Conservation (phyloP, 306 rosid genomes). For the Citrullus amarus region DNA sequence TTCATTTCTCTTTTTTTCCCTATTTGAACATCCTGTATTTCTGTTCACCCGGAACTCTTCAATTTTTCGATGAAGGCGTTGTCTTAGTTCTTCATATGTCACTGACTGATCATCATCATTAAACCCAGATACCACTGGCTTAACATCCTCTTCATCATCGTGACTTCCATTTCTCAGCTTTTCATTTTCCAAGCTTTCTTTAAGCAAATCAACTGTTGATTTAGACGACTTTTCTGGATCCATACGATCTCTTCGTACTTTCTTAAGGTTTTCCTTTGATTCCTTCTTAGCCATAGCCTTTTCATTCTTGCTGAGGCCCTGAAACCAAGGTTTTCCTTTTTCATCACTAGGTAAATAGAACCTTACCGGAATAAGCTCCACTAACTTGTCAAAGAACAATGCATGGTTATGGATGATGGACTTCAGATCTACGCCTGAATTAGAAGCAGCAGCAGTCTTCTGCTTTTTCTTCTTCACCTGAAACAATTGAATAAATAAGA, state of each 20-base stretch:
- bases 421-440: conserved; percentile 25
- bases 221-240: conserved; percentile 55
- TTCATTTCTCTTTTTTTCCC: conserved; percentile 37
- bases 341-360: conserved; percentile 54
- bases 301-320: conserved; percentile 58
- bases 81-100: conserved; percentile 66
- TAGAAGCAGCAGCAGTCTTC: conserved; percentile 5
- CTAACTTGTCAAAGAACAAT: conserved; percentile 58
- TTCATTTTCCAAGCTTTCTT: conserved; percentile 41
- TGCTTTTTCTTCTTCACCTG: conserved; percentile 48
- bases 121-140: conserved; percentile 26
- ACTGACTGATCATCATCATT: conserved; percentile 38
- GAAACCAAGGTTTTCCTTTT: conserved; percentile 69
- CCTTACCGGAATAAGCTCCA: conserved; percentile 74
- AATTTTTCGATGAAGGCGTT: conserved; percentile 45
- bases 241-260: conserved; percentile 50
- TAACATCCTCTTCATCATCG: conserved; percentile 24
- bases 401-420: conserved; percentile 42
- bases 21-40: conserved; percentile 30
- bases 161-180: conserved; percentile 20
- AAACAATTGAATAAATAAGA: neutral
- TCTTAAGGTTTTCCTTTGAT: conserved; percentile 60
- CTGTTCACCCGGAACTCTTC: conserved; percentile 44
- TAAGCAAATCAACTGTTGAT: conserved; percentile 55
- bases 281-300: conserved; percentile 56